Conservation (phyloP, 345 rosid genomes). For the Brassica cretica region DNA sequence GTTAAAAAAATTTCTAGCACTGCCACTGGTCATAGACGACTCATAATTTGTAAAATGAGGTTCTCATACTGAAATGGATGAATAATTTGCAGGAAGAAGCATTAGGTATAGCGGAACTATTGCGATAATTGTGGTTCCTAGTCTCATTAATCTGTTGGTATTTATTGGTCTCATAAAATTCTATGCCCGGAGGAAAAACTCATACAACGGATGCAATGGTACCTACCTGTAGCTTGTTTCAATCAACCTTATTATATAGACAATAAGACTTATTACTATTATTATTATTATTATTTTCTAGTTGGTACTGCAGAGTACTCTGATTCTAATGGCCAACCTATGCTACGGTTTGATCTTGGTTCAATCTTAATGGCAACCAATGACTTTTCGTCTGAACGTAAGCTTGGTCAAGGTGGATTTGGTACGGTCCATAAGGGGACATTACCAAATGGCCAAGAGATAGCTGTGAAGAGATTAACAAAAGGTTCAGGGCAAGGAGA, state of each 20-base stretch:
- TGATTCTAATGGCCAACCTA: neutral
- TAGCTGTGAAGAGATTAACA: neutral
- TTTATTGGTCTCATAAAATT: slow-evolving; percentile 1
- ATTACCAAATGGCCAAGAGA: neutral
- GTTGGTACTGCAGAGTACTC: neutral
- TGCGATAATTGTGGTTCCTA: neutral
- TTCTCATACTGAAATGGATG: neutral
- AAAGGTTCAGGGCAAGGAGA: neutral
- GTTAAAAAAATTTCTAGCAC: too few species aligned
- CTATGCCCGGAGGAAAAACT: neutral
- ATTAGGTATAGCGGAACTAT: neutral
- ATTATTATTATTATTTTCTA: neutral
- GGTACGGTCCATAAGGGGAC: neutral
- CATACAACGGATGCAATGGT: neutral
- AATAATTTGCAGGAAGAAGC: slow-evolving; percentile 1
- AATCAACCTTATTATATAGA: neutral
- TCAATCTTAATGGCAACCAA: neutral
- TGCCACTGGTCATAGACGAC: neutral
- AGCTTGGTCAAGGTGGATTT: neutral
- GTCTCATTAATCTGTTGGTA: neutral
- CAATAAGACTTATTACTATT: neutral
- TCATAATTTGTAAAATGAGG: neutral
- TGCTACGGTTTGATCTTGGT: neutral
- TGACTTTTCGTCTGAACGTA: neutral
- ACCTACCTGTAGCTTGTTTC: neutral